Evolutionary conservation across 2,329 filamentous ascomycete genomes (phyloP).

Genomic region (Cryphonectria japonica): DNA sequence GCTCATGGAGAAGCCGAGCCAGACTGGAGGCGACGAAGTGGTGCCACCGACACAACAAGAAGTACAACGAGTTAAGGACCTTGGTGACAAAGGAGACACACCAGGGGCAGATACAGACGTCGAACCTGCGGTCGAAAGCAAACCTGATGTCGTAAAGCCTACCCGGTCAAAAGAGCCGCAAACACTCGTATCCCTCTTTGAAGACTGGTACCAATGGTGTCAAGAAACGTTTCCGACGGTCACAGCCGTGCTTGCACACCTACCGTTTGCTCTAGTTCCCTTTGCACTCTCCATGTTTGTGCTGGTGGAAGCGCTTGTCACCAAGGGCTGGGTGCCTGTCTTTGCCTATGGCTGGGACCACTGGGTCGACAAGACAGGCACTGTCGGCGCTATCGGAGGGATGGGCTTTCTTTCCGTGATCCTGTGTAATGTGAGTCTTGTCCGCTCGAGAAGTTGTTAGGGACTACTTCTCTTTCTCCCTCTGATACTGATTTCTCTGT

Average conservation of each 20-base stretch:
- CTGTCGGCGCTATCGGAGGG: slow-evolving; percentile 68
- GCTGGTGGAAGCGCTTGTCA: slow-evolving; percentile 72
- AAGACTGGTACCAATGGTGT: slow-evolving; percentile 57
- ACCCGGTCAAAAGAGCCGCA: slow-evolving; percentile 31
- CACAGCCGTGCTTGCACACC: slow-evolving; percentile 64
- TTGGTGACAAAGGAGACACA: not conserved
- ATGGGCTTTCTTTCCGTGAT: slow-evolving; percentile 75
- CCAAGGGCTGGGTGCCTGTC: slow-evolving; percentile 74
- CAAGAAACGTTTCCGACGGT: slow-evolving; percentile 74
- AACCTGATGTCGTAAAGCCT: not conserved
- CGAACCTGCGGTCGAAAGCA: slow-evolving; percentile 6
- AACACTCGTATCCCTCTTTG: slow-evolving; percentile 57
- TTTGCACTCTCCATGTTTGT: slow-evolving; percentile 78
- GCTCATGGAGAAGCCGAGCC: not conserved
- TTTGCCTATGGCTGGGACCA: slow-evolving; percentile 76
- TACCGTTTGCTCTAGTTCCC: slow-evolving; percentile 70
- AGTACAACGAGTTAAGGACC: not conserved
- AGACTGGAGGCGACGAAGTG: not conserved
- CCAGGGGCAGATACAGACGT: not conserved
- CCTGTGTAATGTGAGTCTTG: slow-evolving; percentile 68
- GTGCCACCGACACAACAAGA: not conserved
- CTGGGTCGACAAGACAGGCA: slow-evolving; percentile 72
- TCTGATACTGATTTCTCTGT: slow-evolving; percentile 28
- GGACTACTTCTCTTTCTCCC: not conserved
- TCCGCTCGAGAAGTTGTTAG: not conserved